Evolutionary conservation across 106 monocot genomes (phyloP), one percentile per base, ranked within the genome.

Genomic region (Apostasia ramifera): DNA sequence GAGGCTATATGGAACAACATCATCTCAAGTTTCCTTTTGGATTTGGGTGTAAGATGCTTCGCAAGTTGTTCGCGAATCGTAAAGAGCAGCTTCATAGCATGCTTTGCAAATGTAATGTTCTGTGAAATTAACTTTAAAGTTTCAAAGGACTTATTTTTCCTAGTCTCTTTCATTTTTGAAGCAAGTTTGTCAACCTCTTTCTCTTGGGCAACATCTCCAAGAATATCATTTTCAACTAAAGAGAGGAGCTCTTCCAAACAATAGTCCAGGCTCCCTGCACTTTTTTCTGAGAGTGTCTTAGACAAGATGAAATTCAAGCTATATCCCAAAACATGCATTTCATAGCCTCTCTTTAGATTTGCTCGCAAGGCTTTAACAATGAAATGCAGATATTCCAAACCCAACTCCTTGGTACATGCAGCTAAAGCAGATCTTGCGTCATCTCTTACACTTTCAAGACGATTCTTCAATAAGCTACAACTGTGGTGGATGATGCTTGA

Each of bases 151-250:
- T 84, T 85, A 3, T 51, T 84, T 56, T 87, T 97, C 65, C 78
- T 78, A 37, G 97, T 89, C 73, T 97, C 97, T 78, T 97, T 97
- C 97, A 97, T 97, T 87, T 89, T 97, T 53, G 82, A 82, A 50
- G 97, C 89, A 85, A 92, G 82, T 71, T 97, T 97, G 26, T 77
- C 89, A 59, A 92, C 89, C 67, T 97, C 97, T 80, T 94, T 94
- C 78, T 97, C 79, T 69, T 85, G 84, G 8, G 87, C 81, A 76
- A 89, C 97, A 66, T 85, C 85, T 68, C 97, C 97, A 77, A 97
- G 81, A 69, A 92, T 87, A 66, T 97, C 92, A 77, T 80, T 86
- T 55, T 87, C 87, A 66, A 60, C 79, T 51, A 97, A 67, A 41
- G 60, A 80, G 5, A 97, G 51, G 66, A 97, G 76, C 55, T 97